These are phyloP conservation scores for Meyerozyma elateridarum DNA, from an alignment of 1,139 yeast species.

Conservation along the genomic window DNA sequence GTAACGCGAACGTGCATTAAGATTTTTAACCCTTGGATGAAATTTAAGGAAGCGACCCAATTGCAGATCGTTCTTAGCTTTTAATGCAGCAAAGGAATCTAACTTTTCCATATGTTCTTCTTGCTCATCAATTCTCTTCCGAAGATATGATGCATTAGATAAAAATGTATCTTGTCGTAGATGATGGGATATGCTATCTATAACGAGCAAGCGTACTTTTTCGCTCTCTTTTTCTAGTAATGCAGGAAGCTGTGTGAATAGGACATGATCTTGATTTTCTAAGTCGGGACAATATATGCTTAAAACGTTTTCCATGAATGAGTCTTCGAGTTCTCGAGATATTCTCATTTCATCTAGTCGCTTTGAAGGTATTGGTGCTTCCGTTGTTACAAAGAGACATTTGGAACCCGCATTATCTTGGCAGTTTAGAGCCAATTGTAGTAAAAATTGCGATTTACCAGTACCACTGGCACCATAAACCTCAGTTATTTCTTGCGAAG, in stretches of 20 bases:
- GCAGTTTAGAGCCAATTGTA: conserved; percentile 1
- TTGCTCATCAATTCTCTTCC: conserved; percentile 19
- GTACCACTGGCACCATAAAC: conserved; percentile 2
- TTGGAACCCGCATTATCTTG: conserved; percentile 10
- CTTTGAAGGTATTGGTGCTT: conserved; percentile 63
- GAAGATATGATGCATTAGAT: conserved; percentile 24
- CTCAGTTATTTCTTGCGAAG: conserved; percentile 1
- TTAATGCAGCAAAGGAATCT: conserved; percentile 17
- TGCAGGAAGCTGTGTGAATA: conserved; percentile 67
- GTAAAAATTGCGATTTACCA: conserved; percentile 3
- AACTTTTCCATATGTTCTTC: conserved; percentile 16
- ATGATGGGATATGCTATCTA: conserved; percentile 89
- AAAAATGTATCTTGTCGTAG: conserved; percentile 59
- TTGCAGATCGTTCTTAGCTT: conserved; percentile 24
- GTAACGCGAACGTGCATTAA: conserved; percentile 37
- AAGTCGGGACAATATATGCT: conserved; percentile 65
- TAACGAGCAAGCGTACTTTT: conserved; percentile 50
- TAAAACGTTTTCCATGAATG: conserved; percentile 47
- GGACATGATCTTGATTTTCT: conserved; percentile 69
- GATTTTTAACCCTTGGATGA: conserved; percentile 22
- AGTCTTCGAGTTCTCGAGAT: conserved; percentile 17
- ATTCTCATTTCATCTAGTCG: conserved; percentile 38
- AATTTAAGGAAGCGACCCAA: conserved; percentile 26
- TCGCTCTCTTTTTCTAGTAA: conserved; percentile 34
- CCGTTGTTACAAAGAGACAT: conserved; percentile 73